Evolutionary conservation across 345 rosid genomes (phyloP), one percentile per base, ranked within the genome.

Genomic region (Gossypium ekmanianum): DNA sequence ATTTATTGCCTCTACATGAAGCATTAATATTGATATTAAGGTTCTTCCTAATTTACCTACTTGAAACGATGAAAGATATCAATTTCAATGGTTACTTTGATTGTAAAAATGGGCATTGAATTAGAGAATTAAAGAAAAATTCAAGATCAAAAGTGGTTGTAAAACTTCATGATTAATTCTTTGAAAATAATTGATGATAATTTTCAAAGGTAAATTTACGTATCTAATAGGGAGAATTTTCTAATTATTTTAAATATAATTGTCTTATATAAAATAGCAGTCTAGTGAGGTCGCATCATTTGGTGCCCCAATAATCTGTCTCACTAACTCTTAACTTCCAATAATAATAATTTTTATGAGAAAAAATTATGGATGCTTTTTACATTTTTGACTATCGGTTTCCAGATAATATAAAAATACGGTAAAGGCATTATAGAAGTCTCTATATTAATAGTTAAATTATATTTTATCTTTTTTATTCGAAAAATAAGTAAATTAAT

Each of bases 181-280:
- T 54, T 47, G 20, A 34, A 57, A 11, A 7, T 26, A 27, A 51
- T 66, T 20, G 20, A 68, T 73, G 29, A 74, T 73, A 20, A 44
- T 12, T 44, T 51, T 41, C 24, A 29, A 68, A 27, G 10, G 45
- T 59, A 9, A 55, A 68, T 17, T 34, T 47, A 45, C 47, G 48
- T 18, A 26, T 45, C 61, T 3, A 61, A 63, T 48, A n/a, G 56
- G 6, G 77, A 52, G 82, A 82, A 84, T 79, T 75, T 79, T 52
- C 17, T 48, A 65, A 4, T 57, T 16, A 74, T 34, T 34, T 34
- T 34, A 34, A 34, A 34, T 34, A 4, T 34, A 34, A 4, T 9
- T 50, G 61, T 27, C 68, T 66, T 73, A 7, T 72, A 61, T 13
- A 65, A 43, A 63, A 13, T 47, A 29, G 57, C 73, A 61, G 50